These are phyloP conservation scores for Andrographis paniculata DNA, from an alignment of 305 asterid genomes.

Conservation along the genomic window DNA sequence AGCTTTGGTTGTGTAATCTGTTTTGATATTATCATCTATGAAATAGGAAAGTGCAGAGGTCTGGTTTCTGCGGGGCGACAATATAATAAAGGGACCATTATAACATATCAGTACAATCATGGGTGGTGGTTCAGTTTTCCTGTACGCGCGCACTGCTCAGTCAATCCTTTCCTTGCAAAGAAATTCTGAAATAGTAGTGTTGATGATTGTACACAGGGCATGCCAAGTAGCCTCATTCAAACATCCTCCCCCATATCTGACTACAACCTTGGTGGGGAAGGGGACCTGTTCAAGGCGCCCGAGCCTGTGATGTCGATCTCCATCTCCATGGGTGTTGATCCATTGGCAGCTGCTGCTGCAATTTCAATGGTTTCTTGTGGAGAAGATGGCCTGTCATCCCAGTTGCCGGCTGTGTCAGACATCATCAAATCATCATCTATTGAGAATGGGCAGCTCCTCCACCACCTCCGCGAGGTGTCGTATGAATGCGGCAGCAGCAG, in stretches of 20 bases:
- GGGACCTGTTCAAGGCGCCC: constrained; percentile 92
- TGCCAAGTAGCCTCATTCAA: constrained; percentile 34
- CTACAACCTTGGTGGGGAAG: constrained; percentile 78
- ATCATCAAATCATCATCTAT: constrained; percentile 66
- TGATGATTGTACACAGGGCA: constrained; percentile 30
- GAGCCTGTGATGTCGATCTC: constrained; percentile 63
- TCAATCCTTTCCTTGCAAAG: too few relatives aligned
- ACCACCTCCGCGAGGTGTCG: constrained; percentile 49
- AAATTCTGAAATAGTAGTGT: too few relatives aligned
- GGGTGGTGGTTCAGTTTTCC: not conserved
- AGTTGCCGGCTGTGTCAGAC: constrained; percentile 55
- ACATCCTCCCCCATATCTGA: constrained; percentile 52
- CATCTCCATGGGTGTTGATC: constrained; percentile 43
- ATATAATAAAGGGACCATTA: constrained; percentile 13
- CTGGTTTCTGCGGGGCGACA: too few relatives aligned
- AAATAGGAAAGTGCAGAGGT: constrained; percentile 1
- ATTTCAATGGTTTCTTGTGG: constrained; percentile 82
- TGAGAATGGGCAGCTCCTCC: constrained; percentile 61
- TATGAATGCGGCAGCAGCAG: constrained; percentile 82
- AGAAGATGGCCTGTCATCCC: constrained; percentile 56
- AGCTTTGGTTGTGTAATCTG: too few relatives aligned
- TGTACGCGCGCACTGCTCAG: not conserved
- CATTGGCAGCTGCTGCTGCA: constrained; percentile 59
- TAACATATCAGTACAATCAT: too few relatives aligned
- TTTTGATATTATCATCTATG: not conserved